Base-by-base conservation (phyloP, 495 filamentous ascomycete species). In the Pseudoneurospora amorphoporcata region DNA sequence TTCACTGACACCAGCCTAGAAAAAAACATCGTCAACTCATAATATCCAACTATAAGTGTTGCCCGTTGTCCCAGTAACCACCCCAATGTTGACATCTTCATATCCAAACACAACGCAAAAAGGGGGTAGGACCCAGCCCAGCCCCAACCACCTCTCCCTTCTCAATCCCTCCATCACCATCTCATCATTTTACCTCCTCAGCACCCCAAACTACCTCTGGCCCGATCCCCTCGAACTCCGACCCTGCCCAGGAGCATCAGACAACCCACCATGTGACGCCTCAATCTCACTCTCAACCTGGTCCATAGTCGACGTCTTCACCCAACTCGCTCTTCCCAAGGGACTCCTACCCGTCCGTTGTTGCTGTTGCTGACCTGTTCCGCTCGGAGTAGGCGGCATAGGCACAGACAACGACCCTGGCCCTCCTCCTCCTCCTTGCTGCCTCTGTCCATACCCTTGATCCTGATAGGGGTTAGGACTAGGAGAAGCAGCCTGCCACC, bases 291-390 rank as follows among this genome's bases (percentile, higher is more conserved):
- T 37, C 41, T 78, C 81, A 0, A 76, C 74, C 19, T 80, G 79
- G 35, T 80, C 81, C 69, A 75, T 77, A 12, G 76, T 76, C 19
- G 73, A 70, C 19, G 79, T 70, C 19, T 77, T 70, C 71, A 77
- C 74, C 73, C 81, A 78, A 43, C 80, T 76, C 10, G 76, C 76
- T 68, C 81, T 61, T 0, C 80, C 78, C 14, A 83, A 70, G 4
- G 82, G 82, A 69, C 81, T 82, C 69, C 80, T 76, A 42, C 78
- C 80, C 1, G 76, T 71, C 17, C 76, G 70, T 2, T 17, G 53
- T 35, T 65, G 53, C 53, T 65, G 53, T 29, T 65, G 53, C 0
- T 65, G 53, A 8, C 23, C 5, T 16, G 7, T 58, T 32, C 23
- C 47, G 19, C 19, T 35, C 53, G 53, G 14, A 61, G 12, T 3